Evolutionary conservation across 1,284 basidiomycete genomes (phyloP), one percentile per base, ranked within the genome.

Genomic region (Marasmius fiardii): DNA sequence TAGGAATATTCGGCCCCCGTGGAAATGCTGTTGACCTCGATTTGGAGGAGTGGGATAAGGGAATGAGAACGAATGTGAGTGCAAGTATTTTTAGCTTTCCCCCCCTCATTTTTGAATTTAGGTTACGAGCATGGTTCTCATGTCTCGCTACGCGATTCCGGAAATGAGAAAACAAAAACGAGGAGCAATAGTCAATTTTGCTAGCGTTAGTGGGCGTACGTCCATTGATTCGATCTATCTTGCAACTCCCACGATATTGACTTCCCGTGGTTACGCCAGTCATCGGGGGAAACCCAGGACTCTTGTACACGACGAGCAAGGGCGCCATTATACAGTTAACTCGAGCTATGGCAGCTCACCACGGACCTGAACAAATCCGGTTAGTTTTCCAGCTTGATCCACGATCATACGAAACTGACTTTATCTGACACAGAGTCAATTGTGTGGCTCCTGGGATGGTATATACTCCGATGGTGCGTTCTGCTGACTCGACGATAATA

Each of bases 101-200:
- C n/a, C n/a, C n/a, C n/a, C n/a, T n/a, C n/a, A n/a, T 1, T 53
- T 12, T 6, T 3, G 16, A 26, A 39, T 31, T 31, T 20, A 61
- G 60, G 61, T 62, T 7, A 62, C 59, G 12, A 60, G 59, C 16
- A 60, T 62, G 61, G 61, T 62, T 14, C 54, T 62, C 45, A 62
- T 62, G 61, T 60, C 61, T 1, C 54, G 61, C 5, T 57, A 37
- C 16, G 59, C 59, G 4, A 62, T 62, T 12, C 59, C 59, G 3
- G 61, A 62, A 35, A 62, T 62, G 61, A 53, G 49, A 3, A 62
- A 60, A 33, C 48, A 37, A 12, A 53, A 57, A 10, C 54, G 61
- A 2, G 61, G 61, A 11, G 51, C 61, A 6, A 62, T 62, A 41
- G 59, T 62, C 45, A 62, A 62, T 44, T 58, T 62, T 54, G 58